Conservation (phyloP, 192 early-diverging fungal species). For the Cetraspora pellucida region DNA sequence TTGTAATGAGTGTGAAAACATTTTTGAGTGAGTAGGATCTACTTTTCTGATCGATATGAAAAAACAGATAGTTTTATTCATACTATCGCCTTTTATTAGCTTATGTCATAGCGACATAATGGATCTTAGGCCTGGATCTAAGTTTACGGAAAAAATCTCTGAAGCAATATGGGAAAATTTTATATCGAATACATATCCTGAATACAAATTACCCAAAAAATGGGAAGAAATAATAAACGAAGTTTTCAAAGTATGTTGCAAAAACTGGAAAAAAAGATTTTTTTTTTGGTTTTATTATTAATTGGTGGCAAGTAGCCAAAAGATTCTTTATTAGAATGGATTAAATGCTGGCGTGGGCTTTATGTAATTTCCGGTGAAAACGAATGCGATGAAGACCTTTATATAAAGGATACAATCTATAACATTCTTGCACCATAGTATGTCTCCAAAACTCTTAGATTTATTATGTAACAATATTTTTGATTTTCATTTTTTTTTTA, state of each 20-base stretch:
- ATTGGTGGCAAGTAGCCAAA: slow-evolving; percentile 19
- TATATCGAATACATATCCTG: slow-evolving; percentile 11
- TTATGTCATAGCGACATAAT: slow-evolving; percentile 31
- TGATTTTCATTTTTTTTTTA: slow-evolving; percentile 15
- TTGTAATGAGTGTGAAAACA: slow-evolving; percentile 24
- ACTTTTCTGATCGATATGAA: neutral
- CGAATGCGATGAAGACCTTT: neutral
- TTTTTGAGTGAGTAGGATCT: slow-evolving; percentile 30
- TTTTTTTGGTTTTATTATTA: slow-evolving; percentile 25
- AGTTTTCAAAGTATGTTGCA: slow-evolving; percentile 23
- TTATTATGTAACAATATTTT: neutral
- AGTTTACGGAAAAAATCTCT: slow-evolving; percentile 3
- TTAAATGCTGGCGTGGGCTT: neutral
- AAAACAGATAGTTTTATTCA: neutral
- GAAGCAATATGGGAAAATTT: slow-evolving; percentile 19
- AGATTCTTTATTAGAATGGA: slow-evolving; percentile 17
- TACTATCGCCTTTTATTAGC: neutral
- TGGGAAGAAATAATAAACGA: slow-evolving; percentile 19
- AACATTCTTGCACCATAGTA: slow-evolving; percentile 27
- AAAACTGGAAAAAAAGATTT: neutral
- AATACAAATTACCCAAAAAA: slow-evolving; percentile 6
- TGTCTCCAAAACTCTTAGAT: neutral
- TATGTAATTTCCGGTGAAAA: slow-evolving; percentile 11
- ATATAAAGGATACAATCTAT: neutral
- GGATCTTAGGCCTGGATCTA: slow-evolving; percentile 18